Evolutionary conservation across 2,329 filamentous ascomycete genomes (phyloP), one percentile per base, ranked within the genome.

Genomic region (Exophiala viscosa): DNA sequence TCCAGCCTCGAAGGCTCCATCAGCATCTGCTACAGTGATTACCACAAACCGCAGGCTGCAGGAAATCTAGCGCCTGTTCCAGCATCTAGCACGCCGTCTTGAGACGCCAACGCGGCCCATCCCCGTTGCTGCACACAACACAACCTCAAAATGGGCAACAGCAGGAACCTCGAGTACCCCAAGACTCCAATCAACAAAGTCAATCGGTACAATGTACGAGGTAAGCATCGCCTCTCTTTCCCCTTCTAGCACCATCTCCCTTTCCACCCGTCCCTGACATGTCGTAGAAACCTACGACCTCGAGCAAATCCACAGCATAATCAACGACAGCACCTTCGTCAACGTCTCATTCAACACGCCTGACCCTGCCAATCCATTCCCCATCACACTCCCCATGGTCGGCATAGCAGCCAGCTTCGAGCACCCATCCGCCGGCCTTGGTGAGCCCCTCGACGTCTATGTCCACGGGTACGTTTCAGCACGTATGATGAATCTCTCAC

Each of bases 381-480:
- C 89, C 3, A 80, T 82, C 46, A 84, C 85, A 48, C 77, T 95
- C 3, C 90, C 90, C 55, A 92, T 95, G 88, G 87, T 95, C 64
- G 88, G 88, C 46, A 83, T 88, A 62, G 86, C 92, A 77, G 87
- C 83, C 10, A 87, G 83, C 23, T 92, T 85, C 66, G 75, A 75
- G 8, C 70, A 73, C 54, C 84, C 84, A 5, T 83, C 79, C 49
- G 76, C 82, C 9, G 76, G 76, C 44, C 69, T 79, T 14, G 76
- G 78, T 45, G 83, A 89, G 57, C 82, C 84, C 0, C 75, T 90
- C 7, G 84, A 90, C 52, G 77, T 86, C 57, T 95, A 95, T 68
- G 78, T 95, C 5, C 90, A 95, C 70, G 89, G 88, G 64, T 93
- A 91, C 68, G 84, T 91, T 60, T 87, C 83, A 53, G 84, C 84